Base-by-base conservation (phyloP, 2,329 filamentous ascomycete genomes). In the Aspergillus sergii region DNA sequence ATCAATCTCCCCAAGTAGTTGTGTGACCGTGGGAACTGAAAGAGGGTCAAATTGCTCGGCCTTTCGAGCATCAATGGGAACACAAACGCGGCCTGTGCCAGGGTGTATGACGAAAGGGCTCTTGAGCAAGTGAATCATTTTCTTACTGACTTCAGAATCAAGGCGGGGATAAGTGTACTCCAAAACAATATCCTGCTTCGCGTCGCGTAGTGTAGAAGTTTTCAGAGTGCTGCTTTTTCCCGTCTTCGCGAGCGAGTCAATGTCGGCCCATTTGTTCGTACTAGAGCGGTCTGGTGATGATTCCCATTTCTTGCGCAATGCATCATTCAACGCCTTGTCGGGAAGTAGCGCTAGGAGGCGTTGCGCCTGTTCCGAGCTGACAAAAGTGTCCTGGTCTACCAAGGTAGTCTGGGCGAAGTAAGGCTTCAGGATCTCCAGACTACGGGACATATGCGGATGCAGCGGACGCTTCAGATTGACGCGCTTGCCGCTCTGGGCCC, bases 121-220 rank as follows among this genome's bases (percentile, higher is more conserved):
- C 78, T 99, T 99, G 71, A 99, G 89, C 85, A 99, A 88, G 85
- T 99, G 95, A 81, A 97, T 98, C 62, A 96, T 88, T 77, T 97
- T 97, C 84, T 98, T 98, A 75, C 91, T 95, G 75, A 99, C 95
- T 78, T 97, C 93, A 65, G 95, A 94, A 83, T 99, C 95, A 60
- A 99, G 91, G 45, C 95, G 90, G 3, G 95, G 95, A 78, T 99
- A 99, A 8, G 95, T 97, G 80, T 99, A 98, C 80, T 99, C 95
- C 34, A 99, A 87, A 4, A 98, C 89, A 65, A 99, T 91, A 75
- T 98, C 95, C 77, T 97, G 93, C 80, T 97, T 98, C 26, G 93
- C 93, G 72, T 97, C 92, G 10, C 91, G 85, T 14, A 99, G 85
- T 2, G 89, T 88, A 66, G 85, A 88, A 0, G 88, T 78, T 69